Base-by-base conservation (phyloP, 352 stramenopile genomes). In the Phytopythium aichiense region DNA sequence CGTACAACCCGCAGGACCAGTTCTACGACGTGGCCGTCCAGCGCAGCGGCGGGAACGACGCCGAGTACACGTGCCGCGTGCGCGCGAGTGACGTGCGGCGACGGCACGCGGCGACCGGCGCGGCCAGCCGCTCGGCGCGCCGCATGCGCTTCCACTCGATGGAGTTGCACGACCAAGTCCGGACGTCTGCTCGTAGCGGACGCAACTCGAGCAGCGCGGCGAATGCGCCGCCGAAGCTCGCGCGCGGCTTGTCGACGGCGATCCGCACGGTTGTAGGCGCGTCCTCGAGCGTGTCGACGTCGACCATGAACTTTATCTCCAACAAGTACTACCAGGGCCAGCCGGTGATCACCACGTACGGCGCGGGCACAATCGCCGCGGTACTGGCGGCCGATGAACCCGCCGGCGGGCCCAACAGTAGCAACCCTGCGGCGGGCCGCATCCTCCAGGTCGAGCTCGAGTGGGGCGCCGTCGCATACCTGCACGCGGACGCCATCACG, bases 311-410 rank as follows among this genome's bases (percentile, higher is more conserved):
- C 35, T 87, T 84, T 48, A 65, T 91, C 18, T 80, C 81, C 6
- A 91, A 79, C 67, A 84, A 81, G 55, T 90, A 88, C 61, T 79
- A 87, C 59, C 72, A 87, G 13, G 84, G 84, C 25, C 79, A 90
- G 72, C 87, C 70, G 31, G 84, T 93, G 56, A 74, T 91, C 60
- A 91, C 84, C 37, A 81, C 77, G 46, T 89, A 80, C 52, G 84
- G 84, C 33, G 65, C 77, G 4, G 84, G 81, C 15, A 72, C 71
- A 35, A 89, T 93, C 59, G 64, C 81, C 6, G 72, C 76, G 23
- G 62, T 90, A 37, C 74, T 89, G 57, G 67, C 80, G 38, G 71
- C 69, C 40, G 72, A 75, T 23, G 52, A 57, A 16, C 5, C 31
- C 48, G 79, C 81, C 25, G 56, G 73, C 3, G 81, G 79, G 9